These are phyloP conservation scores for Aspergillus tamarii DNA, from an alignment of 2,329 filamentous ascomycete species.

Conservation along the genomic window DNA sequence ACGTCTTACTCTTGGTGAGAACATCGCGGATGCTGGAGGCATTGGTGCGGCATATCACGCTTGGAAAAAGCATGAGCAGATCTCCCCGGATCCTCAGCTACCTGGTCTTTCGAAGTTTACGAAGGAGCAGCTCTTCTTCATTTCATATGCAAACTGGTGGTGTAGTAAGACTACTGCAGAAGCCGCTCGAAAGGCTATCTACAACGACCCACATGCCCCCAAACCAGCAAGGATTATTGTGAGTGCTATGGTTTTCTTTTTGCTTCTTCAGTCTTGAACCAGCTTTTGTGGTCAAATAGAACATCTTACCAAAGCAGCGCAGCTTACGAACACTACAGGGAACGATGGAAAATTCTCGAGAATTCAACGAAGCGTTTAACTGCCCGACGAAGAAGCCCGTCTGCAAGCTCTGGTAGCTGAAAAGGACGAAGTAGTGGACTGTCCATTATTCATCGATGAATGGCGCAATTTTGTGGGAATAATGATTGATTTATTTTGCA, in stretches of 20 bases:
- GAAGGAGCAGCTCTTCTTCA: slow-evolving; percentile 71
- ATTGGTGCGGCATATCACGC: slow-evolving; percentile 65
- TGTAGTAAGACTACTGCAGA: slow-evolving; percentile 67
- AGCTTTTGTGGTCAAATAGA: background rate
- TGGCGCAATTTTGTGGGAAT: background rate
- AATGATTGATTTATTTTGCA: too few relatives aligned
- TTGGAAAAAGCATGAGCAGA: slow-evolving; percentile 63
- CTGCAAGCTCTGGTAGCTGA: slow-evolving; percentile 68
- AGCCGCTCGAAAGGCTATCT: slow-evolving; percentile 59
- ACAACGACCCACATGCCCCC: slow-evolving; percentile 68
- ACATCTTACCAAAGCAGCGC: slow-evolving; percentile 4
- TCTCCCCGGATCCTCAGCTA: slow-evolving; percentile 57
- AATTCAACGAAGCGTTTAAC: slow-evolving; percentile 69
- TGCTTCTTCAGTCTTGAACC: background rate
- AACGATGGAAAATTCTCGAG: slow-evolving; percentile 68
- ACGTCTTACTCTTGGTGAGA: slow-evolving; percentile 66
- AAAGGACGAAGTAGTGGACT: background rate
- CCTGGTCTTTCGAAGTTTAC: slow-evolving; percentile 66
- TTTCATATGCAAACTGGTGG: slow-evolving; percentile 67
- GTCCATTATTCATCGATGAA: background rate
- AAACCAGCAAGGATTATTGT: slow-evolving; percentile 61
- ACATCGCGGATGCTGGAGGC: slow-evolving; percentile 72
- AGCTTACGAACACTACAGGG: slow-evolving; percentile 44
- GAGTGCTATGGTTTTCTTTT: slow-evolving; percentile 20
- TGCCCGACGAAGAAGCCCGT: slow-evolving; percentile 67